Evolutionary conservation across 805 yeast genomes (phyloP).

Genomic region (Lipomyces spencermartinsiae): DNA sequence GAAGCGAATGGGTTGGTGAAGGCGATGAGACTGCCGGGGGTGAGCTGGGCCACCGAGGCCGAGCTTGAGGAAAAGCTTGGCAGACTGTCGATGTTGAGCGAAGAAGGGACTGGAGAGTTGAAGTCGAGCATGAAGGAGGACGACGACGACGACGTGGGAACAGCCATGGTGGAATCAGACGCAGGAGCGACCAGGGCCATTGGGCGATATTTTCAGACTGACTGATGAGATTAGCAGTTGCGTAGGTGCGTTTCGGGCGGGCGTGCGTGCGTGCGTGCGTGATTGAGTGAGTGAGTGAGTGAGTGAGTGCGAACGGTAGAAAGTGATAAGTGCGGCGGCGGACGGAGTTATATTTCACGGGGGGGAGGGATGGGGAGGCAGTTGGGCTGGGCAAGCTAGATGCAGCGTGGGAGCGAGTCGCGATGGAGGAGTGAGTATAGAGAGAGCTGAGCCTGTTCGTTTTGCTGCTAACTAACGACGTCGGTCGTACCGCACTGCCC

Average conservation of each 20-base stretch:
- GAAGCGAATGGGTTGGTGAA: slow-evolving; percentile 7
- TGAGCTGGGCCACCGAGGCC: slow-evolving; percentile 1
- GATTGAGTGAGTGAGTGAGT: neutral
- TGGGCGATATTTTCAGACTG: neutral
- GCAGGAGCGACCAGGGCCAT: slow-evolving; percentile 3
- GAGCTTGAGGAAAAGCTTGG: neutral
- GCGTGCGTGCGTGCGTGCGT: neutral
- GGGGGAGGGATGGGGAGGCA: neutral
- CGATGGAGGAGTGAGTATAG: neutral
- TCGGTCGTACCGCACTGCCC: neutral
- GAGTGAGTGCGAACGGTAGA: neutral
- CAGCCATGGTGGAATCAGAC: neutral
- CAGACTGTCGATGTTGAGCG: neutral
- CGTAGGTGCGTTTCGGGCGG: neutral
- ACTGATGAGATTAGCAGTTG: neutral
- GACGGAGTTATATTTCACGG: neutral
- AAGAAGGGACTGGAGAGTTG: neutral
- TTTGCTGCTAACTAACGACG: too few relatives aligned
- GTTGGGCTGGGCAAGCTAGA: neutral
- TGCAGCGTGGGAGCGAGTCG: neutral
- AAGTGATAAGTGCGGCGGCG: neutral
- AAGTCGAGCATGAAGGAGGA: slow-evolving; percentile 7
- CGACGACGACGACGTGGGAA: neutral
- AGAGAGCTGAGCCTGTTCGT: neutral
- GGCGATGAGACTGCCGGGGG: slow-evolving; percentile 4